Evolutionary conservation across 441 rosid species (phyloP).

Genomic region (Arabidopsis lyrata): DNA sequence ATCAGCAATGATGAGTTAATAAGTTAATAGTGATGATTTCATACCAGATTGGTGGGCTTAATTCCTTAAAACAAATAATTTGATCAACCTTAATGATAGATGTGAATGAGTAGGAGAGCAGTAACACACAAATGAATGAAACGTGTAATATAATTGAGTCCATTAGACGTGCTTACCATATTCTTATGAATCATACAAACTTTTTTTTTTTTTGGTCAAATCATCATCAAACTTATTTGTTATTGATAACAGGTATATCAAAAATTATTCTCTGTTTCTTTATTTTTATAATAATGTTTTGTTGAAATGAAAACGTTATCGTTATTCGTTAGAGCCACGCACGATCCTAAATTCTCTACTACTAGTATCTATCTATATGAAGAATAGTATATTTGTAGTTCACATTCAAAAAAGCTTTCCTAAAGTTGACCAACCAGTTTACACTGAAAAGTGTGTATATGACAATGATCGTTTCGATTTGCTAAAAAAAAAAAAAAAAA

Average conservation of each 20-base stretch:
- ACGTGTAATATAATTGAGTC: conserved; percentile 17
- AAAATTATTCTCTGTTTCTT: not conserved
- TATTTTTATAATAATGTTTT: not conserved
- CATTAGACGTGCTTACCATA: conserved; percentile 42
- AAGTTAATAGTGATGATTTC: conserved; percentile 3
- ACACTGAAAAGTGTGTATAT: conserved; percentile 10
- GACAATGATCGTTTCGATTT: too few relatives aligned
- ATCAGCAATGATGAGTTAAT: not conserved
- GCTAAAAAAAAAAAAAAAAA: too few relatives aligned
- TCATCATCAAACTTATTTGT: not conserved
- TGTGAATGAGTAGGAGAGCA: conserved; percentile 39
- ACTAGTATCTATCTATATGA: not conserved
- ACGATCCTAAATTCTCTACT: conserved; percentile 32
- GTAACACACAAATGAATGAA: conserved; percentile 27
- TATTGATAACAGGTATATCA: not conserved
- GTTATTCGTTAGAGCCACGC: conserved; percentile 30
- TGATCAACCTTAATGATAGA: conserved; percentile 7
- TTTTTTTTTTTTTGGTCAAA: too few relatives aligned
- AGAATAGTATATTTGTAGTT: conserved; percentile 34
- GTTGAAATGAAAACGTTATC: conserved; percentile 21
- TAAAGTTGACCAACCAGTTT: conserved; percentile 36
- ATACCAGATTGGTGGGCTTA: conserved; percentile 22
- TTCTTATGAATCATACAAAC: conserved; percentile 10
- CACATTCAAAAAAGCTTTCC: conserved; percentile 18
- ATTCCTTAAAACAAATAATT: not conserved